Conservation (phyloP, 805 yeast genomes). For the Kuraishia borneana region DNA sequence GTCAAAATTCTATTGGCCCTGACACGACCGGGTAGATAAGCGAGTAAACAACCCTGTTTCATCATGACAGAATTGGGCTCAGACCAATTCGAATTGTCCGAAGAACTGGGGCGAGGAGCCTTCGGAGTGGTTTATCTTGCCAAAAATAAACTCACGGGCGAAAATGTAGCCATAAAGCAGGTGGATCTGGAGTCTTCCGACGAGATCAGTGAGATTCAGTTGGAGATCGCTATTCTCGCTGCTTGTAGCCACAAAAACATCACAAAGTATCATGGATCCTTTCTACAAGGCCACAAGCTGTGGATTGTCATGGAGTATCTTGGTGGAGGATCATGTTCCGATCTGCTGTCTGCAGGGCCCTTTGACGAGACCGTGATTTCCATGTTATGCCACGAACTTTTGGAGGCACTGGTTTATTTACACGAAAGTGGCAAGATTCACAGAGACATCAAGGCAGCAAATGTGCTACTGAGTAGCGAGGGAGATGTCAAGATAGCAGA, state of each 20-base stretch:
- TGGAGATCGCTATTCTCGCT: slow-evolving; percentile 58
- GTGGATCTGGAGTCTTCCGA: slow-evolving; percentile 63
- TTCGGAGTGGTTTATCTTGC: slow-evolving; percentile 72
- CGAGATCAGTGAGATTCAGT: slow-evolving; percentile 62
- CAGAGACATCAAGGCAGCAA: slow-evolving; percentile 87
- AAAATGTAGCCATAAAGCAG: slow-evolving; percentile 49
- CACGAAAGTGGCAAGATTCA: slow-evolving; percentile 75
- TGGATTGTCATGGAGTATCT: slow-evolving; percentile 73
- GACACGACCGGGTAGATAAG: too few relatives aligned
- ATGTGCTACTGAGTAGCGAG: slow-evolving; percentile 56
- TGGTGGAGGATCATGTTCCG: slow-evolving; percentile 71
- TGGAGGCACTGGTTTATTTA: slow-evolving; percentile 52
- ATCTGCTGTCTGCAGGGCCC: slow-evolving; percentile 48
- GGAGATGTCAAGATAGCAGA: slow-evolving; percentile 91
- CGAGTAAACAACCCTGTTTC: too few relatives aligned
- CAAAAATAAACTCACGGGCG: slow-evolving; percentile 26
- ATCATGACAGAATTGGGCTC: slow-evolving; percentile 10
- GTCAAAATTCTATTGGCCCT: too few relatives aligned
- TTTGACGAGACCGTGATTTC: slow-evolving; percentile 46
- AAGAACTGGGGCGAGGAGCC: slow-evolving; percentile 66
- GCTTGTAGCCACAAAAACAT: slow-evolving; percentile 54
- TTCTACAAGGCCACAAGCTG: slow-evolving; percentile 54
- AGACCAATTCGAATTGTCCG: slow-evolving; percentile 33
- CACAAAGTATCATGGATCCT: slow-evolving; percentile 62
- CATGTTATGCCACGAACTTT: slow-evolving; percentile 39